These are phyloP conservation scores for Akanthomyces muscarius DNA, from an alignment of 2,329 filamentous ascomycete species.

Conservation along the genomic window DNA sequence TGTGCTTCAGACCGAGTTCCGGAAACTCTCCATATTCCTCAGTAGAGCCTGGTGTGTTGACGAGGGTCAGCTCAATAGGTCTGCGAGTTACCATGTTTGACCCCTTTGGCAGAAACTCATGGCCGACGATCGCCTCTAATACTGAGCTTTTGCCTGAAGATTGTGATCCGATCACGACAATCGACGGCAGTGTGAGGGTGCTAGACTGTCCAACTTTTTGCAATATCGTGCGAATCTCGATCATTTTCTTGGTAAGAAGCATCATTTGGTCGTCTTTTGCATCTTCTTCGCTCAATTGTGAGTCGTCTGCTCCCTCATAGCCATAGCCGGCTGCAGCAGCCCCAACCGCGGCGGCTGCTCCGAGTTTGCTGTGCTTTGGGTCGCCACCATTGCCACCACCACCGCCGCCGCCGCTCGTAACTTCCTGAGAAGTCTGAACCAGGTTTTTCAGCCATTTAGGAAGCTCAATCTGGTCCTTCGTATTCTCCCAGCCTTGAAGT, in stretches of 20 bases:
- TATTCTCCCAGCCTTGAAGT: slow-evolving; percentile 74
- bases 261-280: slow-evolving; percentile 98
- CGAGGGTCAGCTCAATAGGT: slow-evolving; percentile 90
- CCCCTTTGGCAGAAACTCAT: slow-evolving; percentile 97
- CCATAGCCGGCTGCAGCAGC: slow-evolving; percentile 76
- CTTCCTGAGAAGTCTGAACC: slow-evolving; percentile 41
- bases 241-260: slow-evolving; percentile 98
- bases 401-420: slow-evolving; percentile 53
- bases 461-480: slow-evolving; percentile 68
- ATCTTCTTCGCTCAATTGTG: slow-evolving; percentile 57
- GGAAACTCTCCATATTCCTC: slow-evolving; percentile 96
- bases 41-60: slow-evolving; percentile 85
- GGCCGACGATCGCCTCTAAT: slow-evolving; percentile 91
- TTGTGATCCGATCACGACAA: slow-evolving; percentile 98
- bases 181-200: slow-evolving; percentile 83
- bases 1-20: slow-evolving; percentile 80
- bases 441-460: slow-evolving; percentile 78
- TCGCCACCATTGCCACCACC: slow-evolving; percentile 47
- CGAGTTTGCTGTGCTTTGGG: slow-evolving; percentile 57
- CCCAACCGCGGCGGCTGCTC: slow-evolving; percentile 60
- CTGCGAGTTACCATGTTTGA: slow-evolving; percentile 96
- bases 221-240: slow-evolving; percentile 90
- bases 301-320: slow-evolving; percentile 63
- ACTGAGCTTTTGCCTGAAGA: slow-evolving; percentile 98
- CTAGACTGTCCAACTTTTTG: slow-evolving; percentile 90